phyloP scores from a whole-genome alignment of 225 moss, liverwort and hornwort species.

The Physcomitrellopsis africana region DNA sequence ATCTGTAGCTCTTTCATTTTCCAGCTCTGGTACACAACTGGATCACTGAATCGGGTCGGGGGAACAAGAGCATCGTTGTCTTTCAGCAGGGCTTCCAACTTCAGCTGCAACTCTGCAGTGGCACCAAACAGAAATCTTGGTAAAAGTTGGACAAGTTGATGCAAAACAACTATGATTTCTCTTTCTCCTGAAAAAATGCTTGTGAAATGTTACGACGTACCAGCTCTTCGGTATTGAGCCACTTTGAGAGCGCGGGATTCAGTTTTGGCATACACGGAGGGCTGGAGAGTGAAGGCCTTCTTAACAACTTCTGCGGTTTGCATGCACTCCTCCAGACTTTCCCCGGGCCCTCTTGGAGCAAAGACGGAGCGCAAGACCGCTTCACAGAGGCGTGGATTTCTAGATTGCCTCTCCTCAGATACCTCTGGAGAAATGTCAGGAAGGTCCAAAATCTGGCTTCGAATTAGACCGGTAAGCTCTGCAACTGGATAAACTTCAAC shows the following conservation, averaged over 20 bases:
- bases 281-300: slow-evolving; percentile 39
- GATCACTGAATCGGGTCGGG: slow-evolving; percentile 39
- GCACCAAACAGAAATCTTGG: background rate
- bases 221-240: slow-evolving; percentile 56
- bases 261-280: slow-evolving; percentile 34
- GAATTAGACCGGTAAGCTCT: slow-evolving; percentile 39
- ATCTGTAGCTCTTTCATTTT: slow-evolving; percentile 44
- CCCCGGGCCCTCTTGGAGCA: slow-evolving; percentile 40
- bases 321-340: slow-evolving; percentile 36
- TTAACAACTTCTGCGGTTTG: slow-evolving; percentile 35
- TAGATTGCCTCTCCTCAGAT: slow-evolving; percentile 20
- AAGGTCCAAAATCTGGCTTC: slow-evolving; percentile 35
- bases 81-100: slow-evolving; percentile 38
- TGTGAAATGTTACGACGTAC: slow-evolving; percentile 15
- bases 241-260: slow-evolving; percentile 51
- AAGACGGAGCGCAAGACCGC: slow-evolving; percentile 49
- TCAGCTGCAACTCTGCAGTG: slow-evolving; percentile 45
- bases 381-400: slow-evolving; percentile 43
- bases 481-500: slow-evolving; percentile 28
- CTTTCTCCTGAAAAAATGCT: background rate
- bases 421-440: slow-evolving; percentile 16
- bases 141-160: no score
- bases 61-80: slow-evolving; percentile 33
- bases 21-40: slow-evolving; percentile 37
- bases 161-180: background rate